Percentiles rank a stretch among this genome's conserved stretches.
Conservation (phyloP, 2,329 filamentous ascomycete species). For the Elsinoe perseae region DNA sequence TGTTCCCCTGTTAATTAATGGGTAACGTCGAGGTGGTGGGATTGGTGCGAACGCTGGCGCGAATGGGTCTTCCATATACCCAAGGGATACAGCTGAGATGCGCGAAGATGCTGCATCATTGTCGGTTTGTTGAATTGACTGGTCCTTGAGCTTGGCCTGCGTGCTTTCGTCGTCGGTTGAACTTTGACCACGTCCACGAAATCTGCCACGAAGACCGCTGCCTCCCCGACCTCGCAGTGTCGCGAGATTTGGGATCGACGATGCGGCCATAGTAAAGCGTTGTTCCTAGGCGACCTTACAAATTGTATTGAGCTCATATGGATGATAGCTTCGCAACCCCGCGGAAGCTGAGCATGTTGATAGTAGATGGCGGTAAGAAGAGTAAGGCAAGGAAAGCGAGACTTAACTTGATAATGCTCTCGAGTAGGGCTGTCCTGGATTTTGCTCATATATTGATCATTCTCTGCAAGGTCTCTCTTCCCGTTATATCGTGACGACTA, state of each 20-base stretch:
- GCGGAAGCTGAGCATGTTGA: too few relatives aligned
- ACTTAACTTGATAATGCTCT: too few relatives aligned
- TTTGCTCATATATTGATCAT: too few relatives aligned
- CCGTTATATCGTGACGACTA: too few relatives aligned
- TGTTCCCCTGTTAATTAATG: slow-evolving; percentile 95
- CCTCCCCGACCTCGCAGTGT: slow-evolving; percentile 48
- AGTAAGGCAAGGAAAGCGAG: too few relatives aligned
- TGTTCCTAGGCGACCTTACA: too few relatives aligned
- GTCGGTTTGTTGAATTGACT: slow-evolving; percentile 79
- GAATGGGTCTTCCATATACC: slow-evolving; percentile 78
- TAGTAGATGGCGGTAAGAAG: too few relatives aligned
- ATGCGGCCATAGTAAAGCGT: slow-evolving; percentile 20
- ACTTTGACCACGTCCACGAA: slow-evolving; percentile 22
- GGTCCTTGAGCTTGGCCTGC: slow-evolving; percentile 47
- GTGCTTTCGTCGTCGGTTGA: slow-evolving; percentile 30
- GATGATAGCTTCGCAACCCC: too few relatives aligned
- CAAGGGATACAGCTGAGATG: slow-evolving; percentile 76
- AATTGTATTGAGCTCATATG: too few relatives aligned
- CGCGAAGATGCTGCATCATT: slow-evolving; percentile 83
- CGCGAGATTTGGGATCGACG: slow-evolving; percentile 65
- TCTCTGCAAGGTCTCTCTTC: too few relatives aligned
- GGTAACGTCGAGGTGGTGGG: slow-evolving; percentile 57
- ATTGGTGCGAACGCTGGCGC: slow-evolving; percentile 60
- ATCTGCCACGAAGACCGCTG: slow-evolving; percentile 40
- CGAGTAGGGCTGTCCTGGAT: too few relatives aligned